Base-by-base conservation (phyloP, 805 yeast species). In the Candida boleticola region DNA sequence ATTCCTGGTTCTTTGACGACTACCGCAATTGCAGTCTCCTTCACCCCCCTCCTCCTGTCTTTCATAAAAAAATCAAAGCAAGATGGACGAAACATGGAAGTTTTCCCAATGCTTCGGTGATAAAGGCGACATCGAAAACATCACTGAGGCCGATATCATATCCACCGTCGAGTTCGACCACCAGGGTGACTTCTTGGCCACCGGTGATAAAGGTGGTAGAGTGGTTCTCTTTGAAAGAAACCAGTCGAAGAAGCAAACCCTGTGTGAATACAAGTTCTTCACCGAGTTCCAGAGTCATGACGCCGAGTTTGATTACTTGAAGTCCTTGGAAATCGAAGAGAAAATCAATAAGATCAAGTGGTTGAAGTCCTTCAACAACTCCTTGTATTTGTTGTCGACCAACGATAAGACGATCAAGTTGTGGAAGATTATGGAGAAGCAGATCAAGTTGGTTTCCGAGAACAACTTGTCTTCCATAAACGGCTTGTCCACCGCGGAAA, bases 91-190 rank as follows among this genome's bases (percentile, higher is more conserved):
- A 44, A 54, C 61, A 35, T 84, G 92, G 92, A 89, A 88, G 64
- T 90, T 90, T 63, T 85, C 95, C 54, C 98, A 90, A 65, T 93
- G 99, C 64, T 93, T 93, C 74, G 99, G 99, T 50, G 99, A 93
- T 65, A 93, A 95, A 64, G 96, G 96, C 37, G 99, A 93, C 63
- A 85, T 90, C 44, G 98, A 92, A 51, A 85, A 82, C 57, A 88
- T 90, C 57, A 89, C 97, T 2, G 98, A 90, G 60, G 97, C 97
- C 3, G 99, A 93, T 63, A 90, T 93, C 59, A 93, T 93, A 48
- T 86, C 97, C 16, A 88, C 99, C 2, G 97, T 93, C 31, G 98
- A 93, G 67, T 93, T 93, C 57, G 97, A 93, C 62, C 86, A 83
- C 58, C 80, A 93, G 5, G 99, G 99, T 39, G 89, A 93, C 60